Conservation (phyloP, 2,329 filamentous ascomycete genomes). For the Pyrenochaeta sp. region DNA sequence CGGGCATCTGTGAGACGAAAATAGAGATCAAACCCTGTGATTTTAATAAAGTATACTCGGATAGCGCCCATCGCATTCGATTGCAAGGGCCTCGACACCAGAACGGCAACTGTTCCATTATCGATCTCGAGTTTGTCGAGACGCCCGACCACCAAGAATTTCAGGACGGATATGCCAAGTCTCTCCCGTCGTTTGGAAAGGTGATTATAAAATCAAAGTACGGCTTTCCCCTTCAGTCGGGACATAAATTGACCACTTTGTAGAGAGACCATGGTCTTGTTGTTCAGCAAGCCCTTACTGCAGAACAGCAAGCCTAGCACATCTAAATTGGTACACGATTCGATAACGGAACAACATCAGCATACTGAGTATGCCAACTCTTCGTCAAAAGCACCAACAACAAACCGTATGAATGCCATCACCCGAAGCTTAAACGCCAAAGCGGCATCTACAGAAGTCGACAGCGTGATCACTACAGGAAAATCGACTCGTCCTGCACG, state of each 20-base stretch:
- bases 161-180: slow-evolving; percentile 4
- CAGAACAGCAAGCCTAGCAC: slow-evolving; percentile 20
- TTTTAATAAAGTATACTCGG: slow-evolving; percentile 20
- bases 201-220: slow-evolving; percentile 1
- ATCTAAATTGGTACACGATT: slow-evolving; percentile 4
- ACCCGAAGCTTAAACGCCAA: neutral
- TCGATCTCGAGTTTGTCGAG: slow-evolving; percentile 34
- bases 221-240: neutral
- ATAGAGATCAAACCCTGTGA: slow-evolving; percentile 12
- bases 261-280: slow-evolving; percentile 16
- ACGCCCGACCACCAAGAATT: slow-evolving; percentile 16
- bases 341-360: neutral
- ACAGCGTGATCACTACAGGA: neutral
- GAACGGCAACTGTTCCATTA: slow-evolving; percentile 13
- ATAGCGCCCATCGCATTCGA: slow-evolving; percentile 28
- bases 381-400: neutral
- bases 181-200: neutral
- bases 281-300: slow-evolving; percentile 22
- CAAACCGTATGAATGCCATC: neutral
- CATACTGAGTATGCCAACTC: neutral
- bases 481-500: slow-evolving; percentile 14
- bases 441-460: neutral
- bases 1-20: slow-evolving; percentile 1
- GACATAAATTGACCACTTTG: slow-evolving; percentile 4
- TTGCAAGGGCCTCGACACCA: slow-evolving; percentile 18